A percentile compares a stretch with the other conserved stretches of the same genome.
phyloP scores from a whole-genome alignment of 306 rosid species.

The Glycine latifolia region DNA sequence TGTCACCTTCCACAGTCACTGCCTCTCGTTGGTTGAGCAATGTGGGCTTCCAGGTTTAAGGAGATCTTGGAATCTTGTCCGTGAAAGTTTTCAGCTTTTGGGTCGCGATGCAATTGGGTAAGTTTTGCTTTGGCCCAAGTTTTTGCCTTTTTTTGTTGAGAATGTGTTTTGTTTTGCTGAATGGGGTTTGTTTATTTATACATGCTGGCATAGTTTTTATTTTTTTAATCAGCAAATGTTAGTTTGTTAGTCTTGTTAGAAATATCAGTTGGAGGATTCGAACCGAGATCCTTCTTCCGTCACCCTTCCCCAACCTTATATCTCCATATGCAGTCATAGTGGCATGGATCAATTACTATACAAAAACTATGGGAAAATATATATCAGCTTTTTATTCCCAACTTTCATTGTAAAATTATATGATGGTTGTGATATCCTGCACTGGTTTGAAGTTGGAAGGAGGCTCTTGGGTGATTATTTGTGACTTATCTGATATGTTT shows the following conservation, averaged over 20 bases:
- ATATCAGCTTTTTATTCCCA: not conserved
- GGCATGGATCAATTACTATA: not conserved
- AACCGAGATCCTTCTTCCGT: too few species aligned
- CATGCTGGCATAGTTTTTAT: too few species aligned
- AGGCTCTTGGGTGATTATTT: conserved; percentile 14
- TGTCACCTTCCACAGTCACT: conserved; percentile 48
- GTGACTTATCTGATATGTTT: conserved; percentile 4
- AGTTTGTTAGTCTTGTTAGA: too few species aligned
- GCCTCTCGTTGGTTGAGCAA: conserved; percentile 50
- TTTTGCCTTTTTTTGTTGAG: not conserved
- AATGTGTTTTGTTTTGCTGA: conserved; percentile 18
- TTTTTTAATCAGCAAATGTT: too few species aligned
- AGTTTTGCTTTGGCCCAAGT: conserved; percentile 8
- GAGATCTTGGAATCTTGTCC: conserved; percentile 43
- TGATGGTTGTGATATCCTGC: not conserved
- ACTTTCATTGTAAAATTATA: not conserved
- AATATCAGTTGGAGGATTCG: too few species aligned
- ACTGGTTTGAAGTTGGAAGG: not conserved
- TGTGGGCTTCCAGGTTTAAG: conserved; percentile 40
- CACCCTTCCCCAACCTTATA: too few species aligned
- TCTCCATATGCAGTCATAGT: not conserved
- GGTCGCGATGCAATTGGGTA: conserved; percentile 68
- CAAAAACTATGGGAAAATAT: too few species aligned
- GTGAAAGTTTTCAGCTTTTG: conserved; percentile 48
- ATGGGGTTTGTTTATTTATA: too few species aligned